A percentile compares a stretch with the other conserved stretches of the same genome.
Evolutionary conservation across 176 grass and related monocot species (phyloP).

Genomic region (Aechmea fasciata): DNA sequence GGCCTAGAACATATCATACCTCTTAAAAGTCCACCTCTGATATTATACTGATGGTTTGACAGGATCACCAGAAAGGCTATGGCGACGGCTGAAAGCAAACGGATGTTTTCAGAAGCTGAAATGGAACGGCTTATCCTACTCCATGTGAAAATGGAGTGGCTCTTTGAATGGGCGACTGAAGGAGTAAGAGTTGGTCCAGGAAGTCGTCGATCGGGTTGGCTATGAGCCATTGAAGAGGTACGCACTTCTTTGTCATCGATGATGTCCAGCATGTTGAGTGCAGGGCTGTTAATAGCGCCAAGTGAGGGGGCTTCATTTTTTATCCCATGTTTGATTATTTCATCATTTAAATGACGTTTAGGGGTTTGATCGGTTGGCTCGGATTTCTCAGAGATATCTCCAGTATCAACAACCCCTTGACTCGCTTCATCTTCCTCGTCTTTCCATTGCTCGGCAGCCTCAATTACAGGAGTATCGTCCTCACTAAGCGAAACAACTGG

Average conservation of each 20-base stretch:
- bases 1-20: constrained; percentile 43
- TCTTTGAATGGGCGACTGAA: background rate
- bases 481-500: constrained; percentile 26
- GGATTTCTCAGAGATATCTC: constrained; percentile 18
- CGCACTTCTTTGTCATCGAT: constrained; percentile 10
- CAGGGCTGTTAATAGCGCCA: constrained; percentile 8
- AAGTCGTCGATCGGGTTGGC: constrained; percentile 10
- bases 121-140: constrained; percentile 45
- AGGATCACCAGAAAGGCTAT: constrained; percentile 53
- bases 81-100: constrained; percentile 36
- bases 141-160: constrained; percentile 32
- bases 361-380: constrained; percentile 24
- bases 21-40: constrained; percentile 34
- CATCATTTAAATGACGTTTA: constrained; percentile 29
- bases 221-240: constrained; percentile 6
- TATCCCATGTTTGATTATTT: constrained; percentile 1
- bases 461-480: background rate
- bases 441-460: constrained; percentile 7
- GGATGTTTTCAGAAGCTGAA: constrained; percentile 54
- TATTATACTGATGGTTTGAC: constrained; percentile 31
- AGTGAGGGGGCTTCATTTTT: constrained; percentile 7
- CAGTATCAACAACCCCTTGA: constrained; percentile 16
- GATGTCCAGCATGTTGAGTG: background rate
- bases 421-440: constrained; percentile 3
- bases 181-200: background rate